Evolutionary conservation across 169 alveolate species (phyloP).

Genomic region (Cryptosporidium parvum): DNA sequence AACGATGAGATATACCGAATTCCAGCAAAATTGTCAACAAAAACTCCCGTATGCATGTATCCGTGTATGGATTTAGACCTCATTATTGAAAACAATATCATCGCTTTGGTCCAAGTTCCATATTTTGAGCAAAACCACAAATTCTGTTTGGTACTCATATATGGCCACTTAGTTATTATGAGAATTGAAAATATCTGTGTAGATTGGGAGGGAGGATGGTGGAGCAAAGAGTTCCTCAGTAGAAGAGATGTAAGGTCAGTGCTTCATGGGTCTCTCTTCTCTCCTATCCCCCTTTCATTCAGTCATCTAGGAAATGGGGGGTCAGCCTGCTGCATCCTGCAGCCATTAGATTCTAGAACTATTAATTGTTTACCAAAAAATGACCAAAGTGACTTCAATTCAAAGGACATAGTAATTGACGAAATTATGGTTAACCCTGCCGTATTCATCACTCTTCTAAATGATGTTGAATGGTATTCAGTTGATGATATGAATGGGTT

Average conservation of each 20-base stretch:
- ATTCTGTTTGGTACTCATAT: constrained; percentile 81
- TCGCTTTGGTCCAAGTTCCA: constrained; percentile 58
- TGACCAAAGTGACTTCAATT: not conserved
- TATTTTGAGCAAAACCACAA: constrained; percentile 49
- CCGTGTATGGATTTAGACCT: constrained; percentile 60
- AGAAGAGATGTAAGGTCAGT: constrained; percentile 88
- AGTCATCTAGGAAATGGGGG: constrained; percentile 37
- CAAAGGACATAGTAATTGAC: constrained; percentile 25
- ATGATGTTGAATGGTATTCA: constrained; percentile 67
- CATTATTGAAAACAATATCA: constrained; percentile 52
- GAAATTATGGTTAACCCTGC: constrained; percentile 75
- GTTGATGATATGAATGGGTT: constrained; percentile 70
- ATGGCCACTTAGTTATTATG: constrained; percentile 85
- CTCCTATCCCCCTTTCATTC: constrained; percentile 64
- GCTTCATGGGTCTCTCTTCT: constrained; percentile 57
- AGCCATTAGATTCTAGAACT: constrained; percentile 72
- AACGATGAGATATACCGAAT: constrained; percentile 58
- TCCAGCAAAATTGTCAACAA: constrained; percentile 65
- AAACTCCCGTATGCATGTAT: constrained; percentile 47
- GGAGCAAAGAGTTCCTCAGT: constrained; percentile 88
- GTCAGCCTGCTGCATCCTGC: constrained; percentile 52
- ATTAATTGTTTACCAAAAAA: constrained; percentile 27
- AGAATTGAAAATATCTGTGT: constrained; percentile 85
- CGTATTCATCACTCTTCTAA: constrained; percentile 49
- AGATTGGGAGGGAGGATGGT: constrained; percentile 88